These are phyloP conservation scores for Sclerotinia sclerotiorum DNA, from an alignment of 2,329 filamentous ascomycete genomes.

Conservation along the genomic window DNA sequence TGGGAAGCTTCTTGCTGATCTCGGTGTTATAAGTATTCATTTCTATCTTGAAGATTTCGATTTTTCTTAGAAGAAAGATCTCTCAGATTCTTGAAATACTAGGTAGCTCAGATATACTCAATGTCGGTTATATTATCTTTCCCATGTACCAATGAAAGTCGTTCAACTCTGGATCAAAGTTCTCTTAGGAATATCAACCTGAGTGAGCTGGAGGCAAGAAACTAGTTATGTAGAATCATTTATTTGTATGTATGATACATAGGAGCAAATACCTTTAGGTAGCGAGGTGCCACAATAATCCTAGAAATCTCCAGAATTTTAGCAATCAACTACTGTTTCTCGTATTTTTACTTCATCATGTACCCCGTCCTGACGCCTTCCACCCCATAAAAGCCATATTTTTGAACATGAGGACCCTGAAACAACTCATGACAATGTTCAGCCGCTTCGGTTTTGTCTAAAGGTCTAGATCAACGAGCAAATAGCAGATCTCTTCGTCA, in stretches of 20 bases:
- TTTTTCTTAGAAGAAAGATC: too few species aligned
- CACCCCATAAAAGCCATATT: not conserved
- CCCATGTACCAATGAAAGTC: too few species aligned
- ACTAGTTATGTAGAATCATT: not conserved
- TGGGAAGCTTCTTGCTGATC: too few species aligned
- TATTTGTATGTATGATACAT: not conserved
- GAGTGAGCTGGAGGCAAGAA: not conserved
- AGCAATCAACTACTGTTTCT: too few species aligned
- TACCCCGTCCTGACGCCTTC: not conserved
- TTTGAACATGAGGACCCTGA: not conserved
- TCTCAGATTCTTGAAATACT: too few species aligned
- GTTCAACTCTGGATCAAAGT: too few species aligned
- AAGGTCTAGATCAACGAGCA: not conserved
- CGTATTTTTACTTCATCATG: not conserved
- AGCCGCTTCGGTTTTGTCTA: not conserved
- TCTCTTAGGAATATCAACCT: not conserved
- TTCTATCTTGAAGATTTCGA: too few species aligned
- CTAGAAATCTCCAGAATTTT: not conserved
- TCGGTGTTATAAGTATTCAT: too few species aligned
- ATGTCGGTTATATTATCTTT: too few species aligned
- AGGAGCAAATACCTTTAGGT: too few species aligned
- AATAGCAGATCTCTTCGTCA: not conserved
- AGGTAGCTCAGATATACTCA: too few species aligned
- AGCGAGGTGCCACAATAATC: not conserved
- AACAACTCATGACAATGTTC: not conserved